Evolutionary conservation across 225 moss, liverwort and hornwort species (phyloP), one percentile per base, ranked within the genome.

Genomic region (Lunularia cruciata): DNA sequence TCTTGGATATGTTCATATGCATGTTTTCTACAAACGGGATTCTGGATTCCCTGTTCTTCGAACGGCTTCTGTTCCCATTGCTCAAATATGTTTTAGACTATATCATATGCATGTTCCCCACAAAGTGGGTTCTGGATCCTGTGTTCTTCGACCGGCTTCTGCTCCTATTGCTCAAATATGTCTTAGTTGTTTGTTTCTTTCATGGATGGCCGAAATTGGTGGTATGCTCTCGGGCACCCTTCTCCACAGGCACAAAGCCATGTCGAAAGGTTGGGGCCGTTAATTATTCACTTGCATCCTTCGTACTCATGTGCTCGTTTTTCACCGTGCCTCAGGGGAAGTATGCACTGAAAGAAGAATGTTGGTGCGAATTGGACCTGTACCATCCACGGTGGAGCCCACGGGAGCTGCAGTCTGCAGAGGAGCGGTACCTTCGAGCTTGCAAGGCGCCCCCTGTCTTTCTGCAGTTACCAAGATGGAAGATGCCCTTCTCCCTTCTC

Each of bases 321-420:
- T 27, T 26, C 14, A 19, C 26, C 8, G 19, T 3, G 39, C 31
- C 15, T 52, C 86, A 95, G 94, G 91, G 94, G 47, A 94, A 89
- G 77, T 94, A 87, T 78, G 69, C 82, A 40, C 70, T 94, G 51
- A 86, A 80, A 57, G 79, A 91, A 63, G 91, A 89, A 66, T 88
- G 89, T 77, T 94, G 94, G 94, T 69, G 72, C 63, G 94, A 94
- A 57, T 70, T 94, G 80, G 94, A 94, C 74, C 86, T 94, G 23
- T 94, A 94, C 84, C 94, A 91, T 83, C 91, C 91, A 63, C 86
- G 94, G 57, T 94, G 94, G 94, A 88, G 79, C 72, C 83, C 85
- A 57, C 85, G 91, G 61, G 91, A 94, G 83, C 84, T 89, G 39
- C 89, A 94, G 75, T 85, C 68, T 75, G 94, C 94, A 40, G 91